Evolutionary conservation across 163 green algal species (phyloP).

Genomic region (Coccomyxa subellipsoidea): DNA sequence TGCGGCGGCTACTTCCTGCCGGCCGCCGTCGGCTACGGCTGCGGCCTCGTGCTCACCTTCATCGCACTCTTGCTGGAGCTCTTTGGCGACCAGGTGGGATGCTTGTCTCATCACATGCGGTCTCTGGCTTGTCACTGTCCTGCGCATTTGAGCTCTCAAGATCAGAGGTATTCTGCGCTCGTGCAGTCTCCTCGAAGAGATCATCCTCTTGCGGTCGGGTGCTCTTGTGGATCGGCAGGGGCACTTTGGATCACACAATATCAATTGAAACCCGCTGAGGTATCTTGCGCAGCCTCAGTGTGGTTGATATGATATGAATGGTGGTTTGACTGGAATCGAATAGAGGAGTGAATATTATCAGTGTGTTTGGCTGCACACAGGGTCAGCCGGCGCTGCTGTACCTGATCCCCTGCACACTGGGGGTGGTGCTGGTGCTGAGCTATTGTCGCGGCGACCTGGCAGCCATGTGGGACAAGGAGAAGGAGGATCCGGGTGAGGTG

Average conservation of each 20-base stretch:
- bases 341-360: background rate
- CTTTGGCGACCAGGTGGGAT: conserved; percentile 29
- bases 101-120: background rate
- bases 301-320: background rate
- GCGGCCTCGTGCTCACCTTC: conserved; percentile 80
- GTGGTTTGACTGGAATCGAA: background rate
- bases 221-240: too few relatives aligned
- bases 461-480: conserved; percentile 39
- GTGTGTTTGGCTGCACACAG: conserved; percentile 4
- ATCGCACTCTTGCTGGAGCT: conserved; percentile 62
- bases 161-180: too few relatives aligned
- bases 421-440: conserved; percentile 41
- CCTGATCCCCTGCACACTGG: conserved; percentile 82
- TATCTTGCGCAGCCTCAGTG: too few relatives aligned
- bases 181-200: too few relatives aligned
- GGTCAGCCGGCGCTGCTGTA: conserved; percentile 91
- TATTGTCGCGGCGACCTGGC: conserved; percentile 48
- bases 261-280: too few relatives aligned
- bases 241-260: too few relatives aligned
- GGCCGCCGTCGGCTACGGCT: conserved; percentile 49
- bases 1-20: conserved; percentile 50
- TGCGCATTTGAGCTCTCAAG: too few relatives aligned
- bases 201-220: too few relatives aligned
- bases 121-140: too few relatives aligned
- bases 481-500: background rate